Percentiles rank a stretch among this genome's conserved stretches.
These are phyloP conservation scores for Schizochytrium sp. DNA, from an alignment of 108 stramenopile species.

Conservation along the genomic window DNA sequence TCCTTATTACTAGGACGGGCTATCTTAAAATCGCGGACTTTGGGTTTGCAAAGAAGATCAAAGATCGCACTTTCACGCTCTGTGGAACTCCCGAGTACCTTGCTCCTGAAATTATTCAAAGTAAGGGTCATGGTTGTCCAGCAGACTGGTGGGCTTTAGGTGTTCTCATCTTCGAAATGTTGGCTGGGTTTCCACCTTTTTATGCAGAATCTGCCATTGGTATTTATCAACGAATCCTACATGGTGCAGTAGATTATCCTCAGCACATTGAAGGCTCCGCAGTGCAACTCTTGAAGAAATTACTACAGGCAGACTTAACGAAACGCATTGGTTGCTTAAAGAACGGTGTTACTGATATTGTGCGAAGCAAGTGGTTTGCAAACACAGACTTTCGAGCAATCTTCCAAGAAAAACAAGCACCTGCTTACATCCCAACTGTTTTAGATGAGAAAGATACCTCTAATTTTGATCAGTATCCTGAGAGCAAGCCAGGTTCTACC, in stretches of 20 bases:
- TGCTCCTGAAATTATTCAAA: slow-evolving; percentile 86
- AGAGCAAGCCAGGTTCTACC: neutral
- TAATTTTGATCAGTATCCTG: slow-evolving; percentile 64
- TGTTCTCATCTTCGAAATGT: slow-evolving; percentile 76
- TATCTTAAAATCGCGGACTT: slow-evolving; percentile 66
- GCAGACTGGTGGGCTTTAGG: slow-evolving; percentile 81
- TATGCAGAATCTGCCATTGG: slow-evolving; percentile 80
- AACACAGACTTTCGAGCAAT: slow-evolving; percentile 79
- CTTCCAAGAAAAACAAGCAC: slow-evolving; percentile 14
- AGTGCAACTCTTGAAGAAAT: slow-evolving; percentile 82
- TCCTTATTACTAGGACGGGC: slow-evolving; percentile 60
- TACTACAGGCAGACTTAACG: slow-evolving; percentile 81
- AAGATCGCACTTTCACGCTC: slow-evolving; percentile 75
- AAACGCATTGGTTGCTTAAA: slow-evolving; percentile 86
- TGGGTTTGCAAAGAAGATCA: slow-evolving; percentile 71
- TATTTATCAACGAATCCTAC: slow-evolving; percentile 82
- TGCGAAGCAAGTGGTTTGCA: slow-evolving; percentile 80
- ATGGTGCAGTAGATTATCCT: slow-evolving; percentile 82
- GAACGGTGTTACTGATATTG: slow-evolving; percentile 81
- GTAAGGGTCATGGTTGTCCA: slow-evolving; percentile 72
- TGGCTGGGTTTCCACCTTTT: slow-evolving; percentile 66
- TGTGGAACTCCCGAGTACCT: slow-evolving; percentile 81
- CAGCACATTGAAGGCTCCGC: slow-evolving; percentile 80
- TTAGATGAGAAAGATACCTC: slow-evolving; percentile 52
- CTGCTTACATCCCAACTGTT: slow-evolving; percentile 61